Conservation (phyloP, 2,329 filamentous ascomycete genomes). For the Claviceps maximensis region DNA sequence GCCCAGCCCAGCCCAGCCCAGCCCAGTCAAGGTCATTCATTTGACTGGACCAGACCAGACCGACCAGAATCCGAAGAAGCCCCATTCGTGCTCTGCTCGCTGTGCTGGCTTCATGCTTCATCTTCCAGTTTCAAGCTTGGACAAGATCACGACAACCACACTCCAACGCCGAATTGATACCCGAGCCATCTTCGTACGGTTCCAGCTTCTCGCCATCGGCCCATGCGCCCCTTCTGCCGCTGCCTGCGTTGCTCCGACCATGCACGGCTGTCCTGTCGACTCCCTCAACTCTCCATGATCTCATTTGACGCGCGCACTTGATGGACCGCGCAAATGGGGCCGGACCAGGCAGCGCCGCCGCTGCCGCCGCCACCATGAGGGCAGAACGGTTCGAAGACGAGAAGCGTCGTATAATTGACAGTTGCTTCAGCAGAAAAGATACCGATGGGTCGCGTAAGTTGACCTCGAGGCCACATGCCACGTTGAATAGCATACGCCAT, state of each 20-base stretch:
- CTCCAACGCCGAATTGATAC: background rate
- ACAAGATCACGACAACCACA: background rate
- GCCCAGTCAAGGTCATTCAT: too few relatives aligned
- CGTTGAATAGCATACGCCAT: background rate
- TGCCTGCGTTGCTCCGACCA: conserved; percentile 5
- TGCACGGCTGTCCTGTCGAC: conserved; percentile 5
- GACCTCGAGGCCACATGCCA: background rate
- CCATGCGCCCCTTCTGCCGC: conserved; percentile 1
- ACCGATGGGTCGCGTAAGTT: conserved; percentile 69
- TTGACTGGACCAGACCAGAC: background rate
- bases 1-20: too few relatives aligned
- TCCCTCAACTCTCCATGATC: conserved; percentile 8
- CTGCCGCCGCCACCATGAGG: conserved; percentile 22
- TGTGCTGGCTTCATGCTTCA: background rate
- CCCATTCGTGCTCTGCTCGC: background rate
- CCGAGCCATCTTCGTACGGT: conserved; percentile 23
- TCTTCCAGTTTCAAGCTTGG: too few relatives aligned
- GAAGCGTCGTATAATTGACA: conserved; percentile 86
- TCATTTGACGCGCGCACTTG: conserved; percentile 7
- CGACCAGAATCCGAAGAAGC: background rate
- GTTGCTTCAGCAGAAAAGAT: conserved; percentile 86
- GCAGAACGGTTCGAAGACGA: conserved; percentile 94
- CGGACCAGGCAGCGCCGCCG: conserved; percentile 21
- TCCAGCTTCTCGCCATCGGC: conserved; percentile 1
- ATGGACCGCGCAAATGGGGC: conserved; percentile 29